Evolutionary conservation across 106 monocot genomes (phyloP).

Genomic region (Dioscorea alata): DNA sequence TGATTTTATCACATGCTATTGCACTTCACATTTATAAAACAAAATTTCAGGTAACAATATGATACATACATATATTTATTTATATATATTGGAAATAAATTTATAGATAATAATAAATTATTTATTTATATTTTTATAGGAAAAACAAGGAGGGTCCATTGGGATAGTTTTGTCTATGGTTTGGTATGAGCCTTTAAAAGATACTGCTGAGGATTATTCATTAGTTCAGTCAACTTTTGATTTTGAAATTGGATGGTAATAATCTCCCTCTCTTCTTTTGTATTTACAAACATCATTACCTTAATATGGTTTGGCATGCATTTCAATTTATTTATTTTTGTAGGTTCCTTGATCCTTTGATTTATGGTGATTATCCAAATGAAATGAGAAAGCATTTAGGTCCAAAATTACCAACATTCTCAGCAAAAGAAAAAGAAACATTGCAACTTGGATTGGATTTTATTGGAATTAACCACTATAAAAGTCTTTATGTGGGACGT

Average conservation of each 20-base stretch:
- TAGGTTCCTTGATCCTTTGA: constrained; percentile 48
- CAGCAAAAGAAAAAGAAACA: constrained; percentile 18
- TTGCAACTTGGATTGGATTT: constrained; percentile 41
- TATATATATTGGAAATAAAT: not conserved
- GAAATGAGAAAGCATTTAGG: constrained; percentile 30
- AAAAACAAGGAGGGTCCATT: constrained; percentile 31
- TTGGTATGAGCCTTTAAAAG: constrained; percentile 31
- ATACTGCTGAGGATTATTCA: constrained; percentile 12
- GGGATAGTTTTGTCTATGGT: constrained; percentile 25
- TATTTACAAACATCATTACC: not conserved
- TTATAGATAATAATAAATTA: not conserved
- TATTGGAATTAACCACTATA: constrained; percentile 57
- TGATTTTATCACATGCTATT: constrained; percentile 40
- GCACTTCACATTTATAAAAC: constrained; percentile 34
- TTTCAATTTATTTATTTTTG: not conserved
- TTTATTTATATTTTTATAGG: constrained; percentile 4
- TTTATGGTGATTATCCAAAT: constrained; percentile 38
- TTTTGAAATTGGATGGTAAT: constrained; percentile 39
- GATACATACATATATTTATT: not conserved
- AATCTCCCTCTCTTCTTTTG: not conserved
- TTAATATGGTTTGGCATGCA: not conserved
- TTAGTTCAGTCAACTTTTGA: constrained; percentile 21
- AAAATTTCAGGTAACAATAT: constrained; percentile 31
- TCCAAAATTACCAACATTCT: constrained; percentile 29
- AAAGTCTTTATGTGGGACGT: constrained; percentile 31